Evolutionary conservation across 202 grass and related monocot species (phyloP).

Genomic region (Digitaria exilis): DNA sequence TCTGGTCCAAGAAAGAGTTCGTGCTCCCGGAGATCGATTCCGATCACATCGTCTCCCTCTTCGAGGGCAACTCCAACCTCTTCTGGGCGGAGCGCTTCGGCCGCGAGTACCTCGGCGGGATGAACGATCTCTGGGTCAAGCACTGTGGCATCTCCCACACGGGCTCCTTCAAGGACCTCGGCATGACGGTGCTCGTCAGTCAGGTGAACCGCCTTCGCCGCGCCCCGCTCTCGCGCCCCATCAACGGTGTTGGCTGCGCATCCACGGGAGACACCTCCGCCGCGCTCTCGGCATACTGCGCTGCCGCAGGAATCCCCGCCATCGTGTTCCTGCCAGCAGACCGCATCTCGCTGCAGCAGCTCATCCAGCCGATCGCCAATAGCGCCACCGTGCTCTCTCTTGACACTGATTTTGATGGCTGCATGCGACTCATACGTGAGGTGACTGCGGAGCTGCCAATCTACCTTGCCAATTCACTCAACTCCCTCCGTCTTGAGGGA

Average conservation of each 20-base stretch:
- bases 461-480: constrained; percentile 85
- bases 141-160: constrained; percentile 97
- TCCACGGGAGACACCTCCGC: constrained; percentile 90
- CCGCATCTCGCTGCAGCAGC: constrained; percentile 87
- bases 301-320: constrained; percentile 71
- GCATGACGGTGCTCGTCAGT: constrained; percentile 95
- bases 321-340: constrained; percentile 80
- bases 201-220: constrained; percentile 85
- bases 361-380: constrained; percentile 84
- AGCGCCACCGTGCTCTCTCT: constrained; percentile 79
- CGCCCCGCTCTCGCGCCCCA: constrained; percentile 66
- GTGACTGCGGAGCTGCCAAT: constrained; percentile 83
- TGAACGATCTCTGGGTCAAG: constrained; percentile 97
- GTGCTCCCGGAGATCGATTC: constrained; percentile 86
- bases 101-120: constrained; percentile 83
- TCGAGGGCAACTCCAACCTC: constrained; percentile 96
- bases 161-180: constrained; percentile 96
- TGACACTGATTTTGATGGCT: constrained; percentile 84
- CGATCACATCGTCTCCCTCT: constrained; percentile 94
- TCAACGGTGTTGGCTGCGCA: constrained; percentile 69
- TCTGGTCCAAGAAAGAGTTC: constrained; percentile 98
- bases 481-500: constrained; percentile 79
- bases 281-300: constrained; percentile 78
- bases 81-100: constrained; percentile 95
- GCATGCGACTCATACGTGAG: constrained; percentile 81